Evolutionary conservation across 1,284 basidiomycete species (phyloP), one percentile per base, ranked within the genome.

Genomic region (Leccinum fallax): DNA sequence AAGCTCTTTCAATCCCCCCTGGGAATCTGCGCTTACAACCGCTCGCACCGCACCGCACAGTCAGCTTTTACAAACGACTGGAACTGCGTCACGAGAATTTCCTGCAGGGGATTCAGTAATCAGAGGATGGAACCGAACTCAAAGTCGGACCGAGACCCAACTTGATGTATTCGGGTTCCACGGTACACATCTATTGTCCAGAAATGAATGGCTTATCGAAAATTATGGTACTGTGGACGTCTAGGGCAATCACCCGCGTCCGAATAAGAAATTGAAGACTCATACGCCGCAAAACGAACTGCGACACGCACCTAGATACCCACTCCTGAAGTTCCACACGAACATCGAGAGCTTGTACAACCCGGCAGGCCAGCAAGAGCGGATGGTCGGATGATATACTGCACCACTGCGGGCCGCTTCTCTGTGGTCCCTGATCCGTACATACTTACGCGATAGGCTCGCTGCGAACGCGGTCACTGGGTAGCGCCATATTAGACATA

Each of bases 51-150:
- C 36, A 38, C 13, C 0, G 36, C 2, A 38, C 40, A n/a, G 53
- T 43, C 19, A 77, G 79, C 82, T 73, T 83, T 84, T 13, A 73
- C 75, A 62, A 76, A 83, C 1, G 77, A 71, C 32, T 77, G 68
- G 40, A 83, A 83, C 48, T 78, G 70, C 1, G 73, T 79, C 11
- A 70, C 69, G 15, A 80, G 68, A 55, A 79, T 70, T 6, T 70
- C 68, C 76, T 77, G 54, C 24, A 21, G 11, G 43, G 10, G n/a
- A 10, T 21, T 21, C 21, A 24, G 34, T 36, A 36, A 36, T 36
- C 6, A 36, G 34, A 21, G 13, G 21, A 48, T 48, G 46, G 11
- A 46, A 21, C n/a, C 19, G 10, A 46, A 21, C 19, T 46, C 11
- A 21, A 19, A 46, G 19, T 46, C 10, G n/a, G 19, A 48, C 38